These are phyloP conservation scores for Phaffia tasmanica DNA, from an alignment of 768 basidiomycete genomes.

Conservation along the genomic window DNA sequence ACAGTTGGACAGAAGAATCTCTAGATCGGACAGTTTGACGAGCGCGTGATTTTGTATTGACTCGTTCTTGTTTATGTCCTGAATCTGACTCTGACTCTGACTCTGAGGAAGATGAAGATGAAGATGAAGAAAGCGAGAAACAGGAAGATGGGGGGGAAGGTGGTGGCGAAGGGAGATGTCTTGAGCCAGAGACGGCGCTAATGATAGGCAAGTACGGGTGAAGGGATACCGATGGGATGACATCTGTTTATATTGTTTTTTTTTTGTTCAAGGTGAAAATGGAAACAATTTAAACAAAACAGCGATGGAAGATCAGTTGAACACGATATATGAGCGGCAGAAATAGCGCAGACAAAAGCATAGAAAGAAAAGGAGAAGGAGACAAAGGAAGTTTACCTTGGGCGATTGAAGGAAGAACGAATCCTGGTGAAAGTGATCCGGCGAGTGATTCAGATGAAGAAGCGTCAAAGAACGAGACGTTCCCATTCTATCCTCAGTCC, in stretches of 20 bases:
- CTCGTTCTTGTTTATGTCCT: neutral
- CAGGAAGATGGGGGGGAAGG: slow-evolving; percentile 9
- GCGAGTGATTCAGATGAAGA: neutral
- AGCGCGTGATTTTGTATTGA: neutral
- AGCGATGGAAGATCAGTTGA: no score
- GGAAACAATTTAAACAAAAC: neutral
- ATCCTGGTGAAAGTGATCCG: neutral
- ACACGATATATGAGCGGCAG: neutral
- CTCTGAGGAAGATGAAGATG: neutral
- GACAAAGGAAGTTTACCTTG: neutral
- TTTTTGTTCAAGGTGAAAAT: neutral
- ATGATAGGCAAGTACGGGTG: slow-evolving; percentile 54
- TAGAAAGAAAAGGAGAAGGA: neutral
- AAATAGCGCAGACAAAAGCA: neutral
- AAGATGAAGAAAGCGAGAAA: neutral
- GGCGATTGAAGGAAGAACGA: neutral
- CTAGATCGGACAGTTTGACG: neutral
- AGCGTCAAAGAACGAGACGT: slow-evolving; percentile 49
- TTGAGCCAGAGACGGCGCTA: slow-evolving; percentile 62
- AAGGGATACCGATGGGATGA: slow-evolving; percentile 60
- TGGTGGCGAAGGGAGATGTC: slow-evolving; percentile 39
- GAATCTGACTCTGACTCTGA: neutral
- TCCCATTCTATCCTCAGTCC: slow-evolving; percentile 46
- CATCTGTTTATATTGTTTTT: slow-evolving; percentile 44
- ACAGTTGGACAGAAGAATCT: neutral